Evolutionary conservation across 2,329 filamentous ascomycete genomes (phyloP).

Genomic region (Colletotrichum sojae): DNA sequence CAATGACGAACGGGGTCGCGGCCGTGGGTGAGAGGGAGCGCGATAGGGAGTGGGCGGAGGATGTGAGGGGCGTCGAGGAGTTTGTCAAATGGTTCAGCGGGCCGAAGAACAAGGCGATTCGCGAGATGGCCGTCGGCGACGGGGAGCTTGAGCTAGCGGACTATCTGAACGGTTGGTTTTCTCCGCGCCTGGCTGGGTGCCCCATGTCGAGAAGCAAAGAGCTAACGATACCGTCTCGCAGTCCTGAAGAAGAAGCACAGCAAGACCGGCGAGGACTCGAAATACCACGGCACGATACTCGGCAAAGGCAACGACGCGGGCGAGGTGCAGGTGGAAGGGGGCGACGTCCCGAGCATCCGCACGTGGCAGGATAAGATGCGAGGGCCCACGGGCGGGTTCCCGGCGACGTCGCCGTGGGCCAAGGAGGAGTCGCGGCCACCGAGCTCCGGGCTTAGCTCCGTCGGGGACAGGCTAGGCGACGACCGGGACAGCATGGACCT

Average conservation of each 20-base stretch:
- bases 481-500: slow-evolving; percentile 63
- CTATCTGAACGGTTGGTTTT: slow-evolving; percentile 74
- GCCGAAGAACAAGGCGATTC: slow-evolving; percentile 82
- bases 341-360: slow-evolving; percentile 74
- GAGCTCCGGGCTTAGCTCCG: slow-evolving; percentile 71
- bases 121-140: slow-evolving; percentile 83
- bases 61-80: slow-evolving; percentile 81
- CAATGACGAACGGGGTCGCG: slow-evolving; percentile 11
- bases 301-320: slow-evolving; percentile 78
- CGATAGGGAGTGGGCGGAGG: slow-evolving; percentile 52
- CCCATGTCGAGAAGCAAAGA: neutral
- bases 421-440: slow-evolving; percentile 58
- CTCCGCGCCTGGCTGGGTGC: neutral
- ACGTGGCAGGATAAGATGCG: slow-evolving; percentile 71
- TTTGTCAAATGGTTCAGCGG: slow-evolving; percentile 87
- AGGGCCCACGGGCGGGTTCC: slow-evolving; percentile 41
- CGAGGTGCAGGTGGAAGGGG: slow-evolving; percentile 84
- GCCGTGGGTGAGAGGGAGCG: slow-evolving; percentile 18
- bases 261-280: slow-evolving; percentile 88
- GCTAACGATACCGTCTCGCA: slow-evolving; percentile 49
- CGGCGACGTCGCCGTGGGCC: slow-evolving; percentile 39
- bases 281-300: slow-evolving; percentile 87
- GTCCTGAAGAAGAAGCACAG: slow-evolving; percentile 93
- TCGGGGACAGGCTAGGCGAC: slow-evolving; percentile 63
- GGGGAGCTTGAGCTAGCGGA: slow-evolving; percentile 76